Evolutionary conservation across 1,139 yeast genomes (phyloP).

Genomic region (Saccharomyces hybrid): DNA sequence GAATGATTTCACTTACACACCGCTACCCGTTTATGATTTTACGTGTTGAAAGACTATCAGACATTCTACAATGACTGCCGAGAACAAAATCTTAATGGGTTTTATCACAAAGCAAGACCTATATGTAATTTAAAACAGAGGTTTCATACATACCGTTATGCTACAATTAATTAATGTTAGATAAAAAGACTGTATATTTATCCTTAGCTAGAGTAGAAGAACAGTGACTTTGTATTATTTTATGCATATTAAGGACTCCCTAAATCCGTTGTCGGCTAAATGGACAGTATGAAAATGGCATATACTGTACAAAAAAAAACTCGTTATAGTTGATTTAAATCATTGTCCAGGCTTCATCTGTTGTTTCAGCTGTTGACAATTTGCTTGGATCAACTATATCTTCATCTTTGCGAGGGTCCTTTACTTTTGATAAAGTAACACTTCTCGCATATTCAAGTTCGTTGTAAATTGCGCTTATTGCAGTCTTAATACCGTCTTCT

Average conservation of each 20-base stretch:
- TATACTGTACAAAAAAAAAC: background rate
- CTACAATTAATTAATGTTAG: background rate
- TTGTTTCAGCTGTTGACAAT: background rate
- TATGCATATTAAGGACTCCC: background rate
- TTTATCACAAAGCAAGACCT: background rate
- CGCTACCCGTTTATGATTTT: no score
- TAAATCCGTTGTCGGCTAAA: background rate
- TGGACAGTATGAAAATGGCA: background rate
- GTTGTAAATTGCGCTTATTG: slow-evolving; percentile 67
- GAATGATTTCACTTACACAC: background rate
- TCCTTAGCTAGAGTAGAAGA: no score
- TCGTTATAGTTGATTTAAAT: background rate
- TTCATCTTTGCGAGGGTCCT: background rate
- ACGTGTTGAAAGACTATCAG: background rate
- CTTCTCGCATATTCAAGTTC: slow-evolving; percentile 71
- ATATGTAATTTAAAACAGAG: background rate
- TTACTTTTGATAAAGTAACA: background rate
- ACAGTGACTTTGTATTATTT: no score
- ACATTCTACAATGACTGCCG: background rate
- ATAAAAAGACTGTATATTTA: background rate
- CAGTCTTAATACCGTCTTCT: slow-evolving; percentile 74
- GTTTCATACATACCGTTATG: background rate
- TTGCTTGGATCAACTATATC: background rate
- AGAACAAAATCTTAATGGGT: background rate
- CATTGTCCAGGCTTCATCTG: background rate